Evolutionary conservation across 768 basidiomycete genomes (phyloP), one percentile per base, ranked within the genome.

Genomic region (Agrocybe pediades): DNA sequence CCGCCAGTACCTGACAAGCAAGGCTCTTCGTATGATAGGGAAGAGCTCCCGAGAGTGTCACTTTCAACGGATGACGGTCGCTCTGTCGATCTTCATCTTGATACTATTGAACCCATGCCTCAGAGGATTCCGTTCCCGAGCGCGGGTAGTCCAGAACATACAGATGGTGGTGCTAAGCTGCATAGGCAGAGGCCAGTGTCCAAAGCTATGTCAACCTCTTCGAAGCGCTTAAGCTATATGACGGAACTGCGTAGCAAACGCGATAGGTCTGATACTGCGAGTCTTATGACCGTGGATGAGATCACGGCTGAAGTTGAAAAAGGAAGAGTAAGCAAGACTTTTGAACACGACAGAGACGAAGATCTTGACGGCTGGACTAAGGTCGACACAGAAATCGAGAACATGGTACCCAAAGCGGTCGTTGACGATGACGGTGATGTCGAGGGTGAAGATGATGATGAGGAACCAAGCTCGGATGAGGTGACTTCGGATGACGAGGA

Each of bases 251-350:
- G 90, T 55, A 90, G 84, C 68, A 90, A 86, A 67, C 85, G 90
- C 19, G 93, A 97, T 62, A 78, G 82, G 33, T 90, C 90, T 0
- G 94, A 96, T 64, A 92, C 93, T 7, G 92, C 92, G 3, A 94
- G 91, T 60, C 72, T 98, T 62, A 80, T 98, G 70, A 99, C 96
- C 0, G 92, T 99, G 20, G 96, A 99, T 64, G 94, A 99, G 71
- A 97, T 99, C 63, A 98, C 97, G 0, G 95, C 93, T 9, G 90
- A 96, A 64, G 90, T 99, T 7, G 96, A 84, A 63, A 92, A 85
- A 62, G 76, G 83, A 30, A 73, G 82, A 53, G 82, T 79, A 49
- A 85, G 81, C 61, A 78, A 74, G 61, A 72, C 64, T 9, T 60
- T 73, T 16, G 74, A 76, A 33, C 73, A 71, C 36, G 73, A 50